Conservation (phyloP, 2,329 filamentous ascomycete species). For the Penicillium brasilianum region DNA sequence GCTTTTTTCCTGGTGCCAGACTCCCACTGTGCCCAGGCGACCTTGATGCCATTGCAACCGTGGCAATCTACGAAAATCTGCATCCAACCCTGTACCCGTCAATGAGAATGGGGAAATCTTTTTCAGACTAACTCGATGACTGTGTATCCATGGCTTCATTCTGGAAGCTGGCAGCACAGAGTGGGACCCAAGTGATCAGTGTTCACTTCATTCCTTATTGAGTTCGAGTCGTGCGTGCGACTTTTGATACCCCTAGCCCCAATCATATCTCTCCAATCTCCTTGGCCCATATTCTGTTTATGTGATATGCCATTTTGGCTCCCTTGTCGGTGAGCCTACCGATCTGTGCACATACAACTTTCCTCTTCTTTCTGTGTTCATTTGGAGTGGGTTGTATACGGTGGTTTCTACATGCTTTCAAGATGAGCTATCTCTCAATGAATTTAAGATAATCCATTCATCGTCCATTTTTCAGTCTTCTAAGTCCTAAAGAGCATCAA, state of each 20-base stretch:
- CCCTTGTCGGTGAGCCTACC: conserved; percentile 1
- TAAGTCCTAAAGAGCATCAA: background rate
- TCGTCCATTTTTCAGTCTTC: background rate
- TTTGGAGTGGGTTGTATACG: conserved; percentile 11
- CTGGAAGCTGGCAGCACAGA: conserved; percentile 10
- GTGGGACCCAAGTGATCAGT: conserved; percentile 13
- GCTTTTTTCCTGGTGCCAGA: background rate
- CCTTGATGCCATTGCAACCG: conserved; percentile 8
- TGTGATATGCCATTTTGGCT: conserved; percentile 14
- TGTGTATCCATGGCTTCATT: conserved; percentile 7
- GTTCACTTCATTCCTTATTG: conserved; percentile 18
- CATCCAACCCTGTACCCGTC: background rate
- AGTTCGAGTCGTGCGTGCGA: conserved; percentile 27
- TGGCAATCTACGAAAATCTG: conserved; percentile 1
- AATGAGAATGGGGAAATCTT: conserved; percentile 8
- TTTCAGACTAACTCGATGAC: conserved; percentile 6
- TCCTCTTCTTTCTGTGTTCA: conserved; percentile 6
- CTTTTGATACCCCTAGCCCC: conserved; percentile 39
- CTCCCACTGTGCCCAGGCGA: background rate
- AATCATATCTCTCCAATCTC: conserved; percentile 17
- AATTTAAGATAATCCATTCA: background rate
- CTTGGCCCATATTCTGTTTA: conserved; percentile 13
- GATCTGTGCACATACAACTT: conserved; percentile 24
- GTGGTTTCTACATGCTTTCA: conserved; percentile 2
- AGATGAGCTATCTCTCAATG: background rate